Base-by-base conservation (phyloP, 2,329 filamentous ascomycete genomes). In the Cytospora mali region DNA sequence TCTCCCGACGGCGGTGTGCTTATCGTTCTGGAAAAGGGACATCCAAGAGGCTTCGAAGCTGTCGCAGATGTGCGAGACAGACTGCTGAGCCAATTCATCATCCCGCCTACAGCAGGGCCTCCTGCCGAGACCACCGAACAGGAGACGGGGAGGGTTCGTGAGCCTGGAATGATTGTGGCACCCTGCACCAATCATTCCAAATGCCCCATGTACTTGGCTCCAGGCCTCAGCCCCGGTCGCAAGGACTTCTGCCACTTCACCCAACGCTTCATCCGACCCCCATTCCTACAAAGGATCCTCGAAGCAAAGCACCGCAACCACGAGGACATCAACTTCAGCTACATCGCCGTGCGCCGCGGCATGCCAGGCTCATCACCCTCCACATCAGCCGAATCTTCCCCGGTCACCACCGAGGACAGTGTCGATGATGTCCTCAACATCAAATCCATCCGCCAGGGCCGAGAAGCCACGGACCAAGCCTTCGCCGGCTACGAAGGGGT, bases 191-290 rank as follows among this genome's bases (percentile, higher is more conserved):
- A 93, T 74, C 95, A 99, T 74, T 80, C 82, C 10, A 82, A 84
- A 62, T 99, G 95, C 68, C 95, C 95, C 0, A 96, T 99, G 91
- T 97, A 97, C 72, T 80, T 83, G 23, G 80, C 82, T 0, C 83
- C 88, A 0, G 92, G 93, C 0, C 80, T 89, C 59, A 87, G 85
- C 59, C 79, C 79, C 29, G 92, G 93, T 6, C 86, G 94, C 61
- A 93, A 93, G 70, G 93, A 98, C 72, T 95, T 89, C 72, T 99
- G 95, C 75, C 91, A 90, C 74, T 98, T 99, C 75, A 84, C 82
- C 66, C 95, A 99, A 77, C 87, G 95, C 53, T 98, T 92, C 73
- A 89, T 93, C 56, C 87, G 93, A 0, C 95, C 95, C 0, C 79
- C 81, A 0, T 97, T 93, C 74, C 81, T 97, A 61, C 92, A 96